phyloP scores from a whole-genome alignment of 2,329 filamentous ascomycete genomes.

The Diatrype stigma region DNA sequence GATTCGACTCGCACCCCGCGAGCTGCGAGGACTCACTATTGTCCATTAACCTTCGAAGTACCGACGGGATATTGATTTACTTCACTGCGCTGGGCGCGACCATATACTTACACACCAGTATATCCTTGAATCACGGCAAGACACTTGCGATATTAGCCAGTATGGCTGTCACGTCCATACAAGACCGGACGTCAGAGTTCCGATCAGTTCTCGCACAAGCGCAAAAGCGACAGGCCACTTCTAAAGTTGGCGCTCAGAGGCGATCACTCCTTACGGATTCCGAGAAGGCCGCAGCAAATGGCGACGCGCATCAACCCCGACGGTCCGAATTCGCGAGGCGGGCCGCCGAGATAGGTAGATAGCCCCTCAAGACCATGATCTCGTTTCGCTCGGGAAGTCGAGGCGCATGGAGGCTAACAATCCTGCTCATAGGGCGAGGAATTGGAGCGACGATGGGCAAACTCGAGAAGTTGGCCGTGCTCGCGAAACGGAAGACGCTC shows the following conservation, averaged over 20 bases:
- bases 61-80: neutral
- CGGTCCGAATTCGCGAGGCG: slow-evolving; percentile 90
- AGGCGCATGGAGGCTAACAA: neutral
- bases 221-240: slow-evolving; percentile 71
- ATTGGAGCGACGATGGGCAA: slow-evolving; percentile 94
- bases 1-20: too few species aligned
- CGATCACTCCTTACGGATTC: slow-evolving; percentile 74
- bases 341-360: slow-evolving; percentile 68
- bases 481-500: slow-evolving; percentile 93
- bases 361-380: neutral
- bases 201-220: slow-evolving; percentile 83
- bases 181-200: slow-evolving; percentile 96
- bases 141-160: slow-evolving; percentile 13
- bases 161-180: slow-evolving; percentile 73
- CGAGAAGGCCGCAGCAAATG: slow-evolving; percentile 62
- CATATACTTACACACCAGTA: neutral
- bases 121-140: neutral
- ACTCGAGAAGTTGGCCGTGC: slow-evolving; percentile 84
- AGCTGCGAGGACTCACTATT: too few species aligned
- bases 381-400: neutral
- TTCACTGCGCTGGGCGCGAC: neutral
- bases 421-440: slow-evolving; percentile 56
- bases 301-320: slow-evolving; percentile 46
- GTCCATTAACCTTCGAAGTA: neutral
- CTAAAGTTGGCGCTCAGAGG: slow-evolving; percentile 74